phyloP scores from a whole-genome alignment of 2,329 filamentous ascomycete genomes.

The Sporothrix curviconia region DNA sequence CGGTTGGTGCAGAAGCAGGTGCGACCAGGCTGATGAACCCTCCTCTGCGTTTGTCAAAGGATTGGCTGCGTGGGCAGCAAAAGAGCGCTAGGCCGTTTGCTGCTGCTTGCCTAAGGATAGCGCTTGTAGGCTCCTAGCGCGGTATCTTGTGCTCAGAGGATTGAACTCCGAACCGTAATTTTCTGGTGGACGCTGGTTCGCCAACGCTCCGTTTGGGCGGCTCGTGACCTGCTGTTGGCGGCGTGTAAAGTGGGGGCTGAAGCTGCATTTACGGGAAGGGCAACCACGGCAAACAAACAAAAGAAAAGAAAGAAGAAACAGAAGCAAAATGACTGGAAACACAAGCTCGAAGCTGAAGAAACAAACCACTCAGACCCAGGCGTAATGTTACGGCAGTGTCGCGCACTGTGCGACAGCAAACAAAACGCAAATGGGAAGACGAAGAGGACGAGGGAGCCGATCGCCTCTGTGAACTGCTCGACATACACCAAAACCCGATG shows the following conservation, averaged over 20 bases:
- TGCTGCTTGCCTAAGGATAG: too few species aligned
- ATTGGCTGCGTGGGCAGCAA: background rate
- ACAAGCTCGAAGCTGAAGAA: background rate
- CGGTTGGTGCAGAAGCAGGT: slow-evolving; percentile 1
- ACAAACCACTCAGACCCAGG: background rate
- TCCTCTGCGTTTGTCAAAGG: background rate
- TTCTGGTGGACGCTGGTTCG: background rate
- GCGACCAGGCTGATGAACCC: slow-evolving; percentile 12
- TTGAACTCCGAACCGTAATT: background rate
- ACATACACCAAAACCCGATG: too few species aligned
- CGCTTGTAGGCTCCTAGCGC: background rate
- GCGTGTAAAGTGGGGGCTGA: slow-evolving; percentile 2
- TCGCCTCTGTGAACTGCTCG: background rate
- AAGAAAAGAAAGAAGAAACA: too few species aligned
- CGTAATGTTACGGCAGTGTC: background rate
- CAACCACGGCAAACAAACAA: too few species aligned
- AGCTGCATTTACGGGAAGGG: background rate
- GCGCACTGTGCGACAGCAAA: background rate
- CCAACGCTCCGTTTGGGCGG: background rate
- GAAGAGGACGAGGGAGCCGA: background rate
- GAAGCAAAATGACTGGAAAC: too few species aligned
- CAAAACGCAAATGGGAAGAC: background rate
- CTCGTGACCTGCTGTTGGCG: slow-evolving; percentile 6
- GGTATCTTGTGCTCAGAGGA: too few species aligned
- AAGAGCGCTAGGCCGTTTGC: background rate